These are phyloP conservation scores for Saprolegnia parasitica DNA, from an alignment of 352 stramenopile genomes.

Conservation along the genomic window DNA sequence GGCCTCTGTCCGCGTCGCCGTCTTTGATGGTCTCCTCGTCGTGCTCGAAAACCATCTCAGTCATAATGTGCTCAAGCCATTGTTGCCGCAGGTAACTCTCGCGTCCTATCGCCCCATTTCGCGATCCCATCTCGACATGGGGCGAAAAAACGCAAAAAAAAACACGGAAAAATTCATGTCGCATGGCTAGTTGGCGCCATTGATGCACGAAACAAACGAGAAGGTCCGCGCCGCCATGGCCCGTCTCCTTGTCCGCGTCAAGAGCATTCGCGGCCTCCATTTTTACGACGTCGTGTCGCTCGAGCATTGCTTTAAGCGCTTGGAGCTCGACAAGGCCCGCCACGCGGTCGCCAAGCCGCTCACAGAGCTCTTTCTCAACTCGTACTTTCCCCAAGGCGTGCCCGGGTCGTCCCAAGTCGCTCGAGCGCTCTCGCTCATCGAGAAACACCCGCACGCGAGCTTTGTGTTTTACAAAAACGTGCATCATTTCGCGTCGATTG, in stretches of 20 bases:
- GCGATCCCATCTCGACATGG: too few species aligned
- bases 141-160: too few species aligned
- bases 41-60: conserved; percentile 86
- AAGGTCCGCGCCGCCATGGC: conserved; percentile 75
- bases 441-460: conserved; percentile 73
- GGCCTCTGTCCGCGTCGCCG: conserved; percentile 66
- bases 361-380: conserved; percentile 78
- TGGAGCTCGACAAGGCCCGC: conserved; percentile 60
- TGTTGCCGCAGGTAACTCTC: conserved; percentile 65
- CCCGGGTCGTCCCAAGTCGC: conserved; percentile 76
- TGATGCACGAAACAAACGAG: conserved; percentile 83
- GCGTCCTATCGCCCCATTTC: too few species aligned
- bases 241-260: conserved; percentile 74
- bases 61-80: conserved; percentile 74
- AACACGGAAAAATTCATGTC: neutral
- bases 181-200: conserved; percentile 47
- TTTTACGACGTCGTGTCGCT: conserved; percentile 84
- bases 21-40: conserved; percentile 80
- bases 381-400: conserved; percentile 77
- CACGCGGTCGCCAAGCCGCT: conserved; percentile 65
- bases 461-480: conserved; percentile 82
- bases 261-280: conserved; percentile 81
- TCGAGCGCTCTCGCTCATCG: conserved; percentile 68
- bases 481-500: conserved; percentile 63
- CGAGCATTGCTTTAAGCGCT: conserved; percentile 63